Conservation (phyloP, 2,329 filamentous ascomycete genomes). For the Daldinia sp. region DNA sequence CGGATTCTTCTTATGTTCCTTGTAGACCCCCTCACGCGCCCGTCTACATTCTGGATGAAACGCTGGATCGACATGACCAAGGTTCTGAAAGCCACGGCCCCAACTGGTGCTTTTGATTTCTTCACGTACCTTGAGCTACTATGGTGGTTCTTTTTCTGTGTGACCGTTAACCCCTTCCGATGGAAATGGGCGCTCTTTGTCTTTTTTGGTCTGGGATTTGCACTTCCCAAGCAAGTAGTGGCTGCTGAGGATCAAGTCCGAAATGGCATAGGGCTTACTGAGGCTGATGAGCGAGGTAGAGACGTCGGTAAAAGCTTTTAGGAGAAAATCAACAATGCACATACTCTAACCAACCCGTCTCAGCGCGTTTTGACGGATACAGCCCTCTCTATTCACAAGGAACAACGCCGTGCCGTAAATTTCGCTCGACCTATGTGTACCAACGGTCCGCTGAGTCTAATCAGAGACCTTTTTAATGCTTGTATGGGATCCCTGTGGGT, state of each 20-base stretch:
- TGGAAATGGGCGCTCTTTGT: conserved; percentile 93
- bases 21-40: conserved; percentile 77
- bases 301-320: conserved; percentile 49
- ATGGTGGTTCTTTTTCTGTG: conserved; percentile 85
- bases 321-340: background rate
- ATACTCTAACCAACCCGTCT: background rate
- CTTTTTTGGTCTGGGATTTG: conserved; percentile 75
- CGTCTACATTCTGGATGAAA: conserved; percentile 78
- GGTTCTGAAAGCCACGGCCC: conserved; percentile 72
- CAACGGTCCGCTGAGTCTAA: background rate
- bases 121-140: conserved; percentile 87
- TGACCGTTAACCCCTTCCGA: conserved; percentile 81
- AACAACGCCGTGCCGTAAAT: background rate
- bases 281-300: conserved; percentile 38
- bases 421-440: background rate
- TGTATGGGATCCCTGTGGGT: background rate
- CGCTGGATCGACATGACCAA: conserved; percentile 87
- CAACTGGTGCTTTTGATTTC: conserved; percentile 83
- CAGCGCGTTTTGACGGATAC: background rate
- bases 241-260: conserved; percentile 69
- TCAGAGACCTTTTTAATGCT: background rate
- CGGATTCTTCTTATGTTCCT: conserved; percentile 87
- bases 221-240: conserved; percentile 72
- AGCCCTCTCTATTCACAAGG: background rate
- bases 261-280: conserved; percentile 53